Evolutionary conservation across 208 protist species (phyloP).

Genomic region (Acanthamoeba pearcei): DNA sequence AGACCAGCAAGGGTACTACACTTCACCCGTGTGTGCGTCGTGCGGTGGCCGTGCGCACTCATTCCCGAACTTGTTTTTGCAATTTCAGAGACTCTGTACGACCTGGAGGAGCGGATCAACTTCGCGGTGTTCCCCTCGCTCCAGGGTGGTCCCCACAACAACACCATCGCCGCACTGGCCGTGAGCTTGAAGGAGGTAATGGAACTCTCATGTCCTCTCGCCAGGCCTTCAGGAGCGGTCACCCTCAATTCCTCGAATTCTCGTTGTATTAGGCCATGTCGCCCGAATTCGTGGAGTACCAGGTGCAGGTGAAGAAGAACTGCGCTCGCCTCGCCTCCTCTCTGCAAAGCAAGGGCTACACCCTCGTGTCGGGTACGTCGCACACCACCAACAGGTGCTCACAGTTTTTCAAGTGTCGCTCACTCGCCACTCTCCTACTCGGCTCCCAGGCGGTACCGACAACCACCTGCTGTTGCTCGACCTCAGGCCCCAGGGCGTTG

Average conservation of each 20-base stretch:
- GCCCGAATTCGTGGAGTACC: constrained; percentile 82
- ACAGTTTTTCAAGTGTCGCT: constrained; percentile 2
- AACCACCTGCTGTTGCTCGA: constrained; percentile 86
- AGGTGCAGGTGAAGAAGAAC: constrained; percentile 84
- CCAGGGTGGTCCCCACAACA: constrained; percentile 88
- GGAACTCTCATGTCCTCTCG: not conserved
- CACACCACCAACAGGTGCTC: not conserved
- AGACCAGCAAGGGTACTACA: constrained; percentile 34
- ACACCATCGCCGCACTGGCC: constrained; percentile 78
- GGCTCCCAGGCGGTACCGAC: constrained; percentile 81
- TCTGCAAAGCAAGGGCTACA: constrained; percentile 91
- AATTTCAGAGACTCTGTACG: constrained; percentile 59
- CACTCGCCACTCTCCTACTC: constrained; percentile 56
- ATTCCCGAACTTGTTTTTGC: not conserved
- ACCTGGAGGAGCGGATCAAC: constrained; percentile 84
- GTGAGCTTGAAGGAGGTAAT: constrained; percentile 78
- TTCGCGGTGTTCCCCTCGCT: constrained; percentile 84
- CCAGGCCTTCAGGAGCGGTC: not conserved
- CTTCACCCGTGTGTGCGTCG: not conserved
- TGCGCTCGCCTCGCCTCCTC: constrained; percentile 65
- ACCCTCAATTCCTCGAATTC: not conserved
- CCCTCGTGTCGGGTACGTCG: constrained; percentile 88
- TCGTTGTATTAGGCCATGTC: constrained; percentile 18
- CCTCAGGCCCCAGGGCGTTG: constrained; percentile 85
- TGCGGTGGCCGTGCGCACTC: not conserved